Evolutionary conservation across 169 alveolate species (phyloP), one percentile per base, ranked within the genome.

Genomic region (Plasmodium gallinaceum): DNA sequence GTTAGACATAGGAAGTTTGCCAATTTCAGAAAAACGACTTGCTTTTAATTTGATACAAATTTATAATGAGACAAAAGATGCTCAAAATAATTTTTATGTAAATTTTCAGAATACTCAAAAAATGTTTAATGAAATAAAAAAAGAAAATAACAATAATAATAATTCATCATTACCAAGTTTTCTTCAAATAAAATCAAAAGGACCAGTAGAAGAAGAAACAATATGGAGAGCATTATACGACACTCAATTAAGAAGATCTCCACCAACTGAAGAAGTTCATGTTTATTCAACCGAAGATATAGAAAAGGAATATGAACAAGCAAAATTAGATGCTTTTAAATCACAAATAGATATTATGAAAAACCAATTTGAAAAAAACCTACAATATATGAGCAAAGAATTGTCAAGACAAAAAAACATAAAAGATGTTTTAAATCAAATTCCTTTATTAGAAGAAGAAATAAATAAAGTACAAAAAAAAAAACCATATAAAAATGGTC

Each of bases 121-220:
- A 26, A 65, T 80, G 18, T 80, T 65, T 24, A 51, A 42, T n/a
- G 83, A 80, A 61, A 32, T 80, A 70, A 60, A 61, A 48, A 39
- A 42, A 42, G 52, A 65, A n/a, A 65, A 43, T 3, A 58, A 45
- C 6, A 46, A 7, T 12, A 52, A 2, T 5, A 57, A 57, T 7
- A 20, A 26, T 10, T 39, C 71, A 32, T 7, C 57, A 39, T 22
- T 72, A n/a, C 0, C 90, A 14, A 62, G 78, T 46, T 80, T 80
- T 70, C 54, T 80, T 5, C 83, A 80, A n/a, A 45, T 80, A 51
- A 48, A 42, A 46, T 80, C 83, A 20, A 80, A 68, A 61, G 90
- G 90, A 8, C 90, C 90, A 2, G 90, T 80, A 32, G 90, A 80
- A 20, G 90, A 80, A 48, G 90, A 80, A 45, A 80, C 90, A 8